These are phyloP conservation scores for Fusarium nurragi DNA, from an alignment of 2,329 filamentous ascomycete species.

Conservation along the genomic window DNA sequence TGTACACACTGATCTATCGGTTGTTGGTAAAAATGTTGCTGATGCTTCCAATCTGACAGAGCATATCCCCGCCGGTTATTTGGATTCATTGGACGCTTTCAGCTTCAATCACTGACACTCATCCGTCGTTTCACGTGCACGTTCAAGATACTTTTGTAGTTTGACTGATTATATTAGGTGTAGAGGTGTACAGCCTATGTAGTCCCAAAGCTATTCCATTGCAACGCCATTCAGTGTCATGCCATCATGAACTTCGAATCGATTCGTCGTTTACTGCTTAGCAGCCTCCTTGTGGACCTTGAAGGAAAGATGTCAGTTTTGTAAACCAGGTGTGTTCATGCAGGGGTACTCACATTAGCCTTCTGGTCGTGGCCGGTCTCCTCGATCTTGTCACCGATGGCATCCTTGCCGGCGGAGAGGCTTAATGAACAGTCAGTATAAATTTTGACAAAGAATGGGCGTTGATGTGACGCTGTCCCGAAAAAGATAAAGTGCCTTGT, in stretches of 20 bases:
- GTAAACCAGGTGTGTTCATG: too few relatives aligned
- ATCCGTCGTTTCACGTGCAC: not conserved
- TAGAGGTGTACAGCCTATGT: conserved; percentile 10
- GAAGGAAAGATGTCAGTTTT: not conserved
- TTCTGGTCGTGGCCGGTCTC: conserved; percentile 54
- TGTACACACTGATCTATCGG: too few relatives aligned
- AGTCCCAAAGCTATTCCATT: conserved; percentile 16
- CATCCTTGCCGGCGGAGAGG: too few relatives aligned
- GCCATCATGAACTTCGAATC: not conserved
- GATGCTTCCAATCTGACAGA: too few relatives aligned
- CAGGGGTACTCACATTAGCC: conserved; percentile 45
- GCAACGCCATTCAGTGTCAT: conserved; percentile 8
- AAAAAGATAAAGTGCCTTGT: too few relatives aligned
- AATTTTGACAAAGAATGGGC: accelerated
- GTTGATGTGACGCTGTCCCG: too few relatives aligned
- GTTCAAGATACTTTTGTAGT: not conserved
- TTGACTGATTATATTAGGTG: conserved; percentile 18
- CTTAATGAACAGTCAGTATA: conserved; percentile 49
- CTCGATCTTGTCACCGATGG: conserved; percentile 50
- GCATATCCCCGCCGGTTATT: too few relatives aligned
- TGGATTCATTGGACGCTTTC: too few relatives aligned
- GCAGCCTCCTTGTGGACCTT: not conserved
- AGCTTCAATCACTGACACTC: not conserved
- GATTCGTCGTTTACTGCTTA: not conserved
- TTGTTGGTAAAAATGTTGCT: too few relatives aligned